Evolutionary conservation across 1,284 basidiomycete species (phyloP).

Genomic region (Malassezia obtusa): DNA sequence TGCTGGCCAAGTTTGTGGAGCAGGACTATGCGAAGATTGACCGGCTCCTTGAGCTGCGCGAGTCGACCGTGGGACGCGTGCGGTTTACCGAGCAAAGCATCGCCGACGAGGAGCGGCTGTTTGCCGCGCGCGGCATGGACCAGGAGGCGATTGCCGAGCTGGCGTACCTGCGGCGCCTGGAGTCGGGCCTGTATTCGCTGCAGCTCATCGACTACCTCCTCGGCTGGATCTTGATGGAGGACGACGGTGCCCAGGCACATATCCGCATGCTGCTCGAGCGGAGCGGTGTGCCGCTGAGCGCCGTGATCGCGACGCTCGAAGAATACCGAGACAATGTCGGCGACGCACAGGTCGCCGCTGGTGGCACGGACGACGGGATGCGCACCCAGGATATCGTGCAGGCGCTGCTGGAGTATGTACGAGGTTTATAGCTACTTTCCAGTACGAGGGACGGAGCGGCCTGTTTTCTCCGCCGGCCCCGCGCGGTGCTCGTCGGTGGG

Average conservation of each 20-base stretch:
- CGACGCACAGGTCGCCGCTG: conserved; percentile 16
- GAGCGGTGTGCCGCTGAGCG: conserved; percentile 5
- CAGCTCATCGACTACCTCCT: conserved; percentile 86
- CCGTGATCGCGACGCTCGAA: conserved; percentile 19
- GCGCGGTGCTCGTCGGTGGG: conserved; percentile 5
- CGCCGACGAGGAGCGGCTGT: conserved; percentile 59
- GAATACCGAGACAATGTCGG: conserved; percentile 34
- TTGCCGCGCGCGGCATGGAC: conserved; percentile 56
- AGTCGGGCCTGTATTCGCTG: conserved; percentile 74
- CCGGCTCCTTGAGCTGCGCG: conserved; percentile 76
- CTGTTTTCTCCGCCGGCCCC: not conserved
- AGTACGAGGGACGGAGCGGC: not conserved
- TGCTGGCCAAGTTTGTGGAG: conserved; percentile 89
- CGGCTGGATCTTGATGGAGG: conserved; percentile 94
- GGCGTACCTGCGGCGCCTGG: conserved; percentile 72
- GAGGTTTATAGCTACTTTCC: conserved; percentile 13
- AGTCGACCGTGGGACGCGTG: conserved; percentile 59
- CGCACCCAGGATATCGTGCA: conserved; percentile 26
- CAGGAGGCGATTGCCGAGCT: conserved; percentile 60
- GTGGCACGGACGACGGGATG: conserved; percentile 1
- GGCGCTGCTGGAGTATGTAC: conserved; percentile 31
- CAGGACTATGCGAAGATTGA: conserved; percentile 83
- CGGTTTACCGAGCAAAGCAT: conserved; percentile 59
- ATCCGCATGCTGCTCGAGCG: conserved; percentile 20
- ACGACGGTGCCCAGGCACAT: conserved; percentile 60